phyloP scores from a whole-genome alignment of 805 yeast genomes.

The Suhomyces sp. region DNA sequence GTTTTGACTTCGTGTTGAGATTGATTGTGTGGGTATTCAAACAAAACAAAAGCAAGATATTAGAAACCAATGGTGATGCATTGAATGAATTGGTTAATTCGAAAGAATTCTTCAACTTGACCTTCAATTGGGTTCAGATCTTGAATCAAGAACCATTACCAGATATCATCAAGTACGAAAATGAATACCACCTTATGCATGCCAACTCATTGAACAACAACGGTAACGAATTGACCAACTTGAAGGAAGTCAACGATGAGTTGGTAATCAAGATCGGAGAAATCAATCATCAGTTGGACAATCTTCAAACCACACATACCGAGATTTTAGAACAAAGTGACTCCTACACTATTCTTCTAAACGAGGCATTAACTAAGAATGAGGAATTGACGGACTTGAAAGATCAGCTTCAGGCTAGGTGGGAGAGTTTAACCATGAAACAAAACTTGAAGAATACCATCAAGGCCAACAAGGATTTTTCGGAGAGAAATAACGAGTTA shows the following conservation, averaged over 20 bases:
- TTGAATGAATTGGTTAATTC: slow-evolving; percentile 20
- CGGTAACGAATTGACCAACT: slow-evolving; percentile 36
- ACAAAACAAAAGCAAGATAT: slow-evolving; percentile 15
- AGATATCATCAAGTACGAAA: slow-evolving; percentile 33
- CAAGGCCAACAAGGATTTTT: slow-evolving; percentile 40
- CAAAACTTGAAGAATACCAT: slow-evolving; percentile 19
- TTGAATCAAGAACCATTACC: slow-evolving; percentile 18
- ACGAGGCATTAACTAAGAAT: slow-evolving; percentile 9
- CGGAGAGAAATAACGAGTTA: slow-evolving; percentile 22
- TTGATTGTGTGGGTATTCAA: slow-evolving; percentile 25
- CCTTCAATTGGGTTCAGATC: slow-evolving; percentile 11
- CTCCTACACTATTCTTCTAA: slow-evolving; percentile 19
- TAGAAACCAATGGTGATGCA: slow-evolving; percentile 24
- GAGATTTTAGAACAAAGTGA: slow-evolving; percentile 37
- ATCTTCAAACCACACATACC: slow-evolving; percentile 32
- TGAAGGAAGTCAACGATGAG: slow-evolving; percentile 38
- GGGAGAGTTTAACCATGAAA: slow-evolving; percentile 18
- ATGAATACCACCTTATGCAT: slow-evolving; percentile 37
- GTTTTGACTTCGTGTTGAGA: slow-evolving; percentile 35
- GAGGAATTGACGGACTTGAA: slow-evolving; percentile 6
- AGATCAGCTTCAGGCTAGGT: slow-evolving; percentile 12
- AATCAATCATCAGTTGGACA: slow-evolving; percentile 26
- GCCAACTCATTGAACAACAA: slow-evolving; percentile 39
- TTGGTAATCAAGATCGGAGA: slow-evolving; percentile 27
- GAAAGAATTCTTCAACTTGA: slow-evolving; percentile 15